A percentile compares a stretch with the other conserved stretches of the same genome.
phyloP scores from a whole-genome alignment of 805 yeast species.

The Starmera pachycereana region DNA sequence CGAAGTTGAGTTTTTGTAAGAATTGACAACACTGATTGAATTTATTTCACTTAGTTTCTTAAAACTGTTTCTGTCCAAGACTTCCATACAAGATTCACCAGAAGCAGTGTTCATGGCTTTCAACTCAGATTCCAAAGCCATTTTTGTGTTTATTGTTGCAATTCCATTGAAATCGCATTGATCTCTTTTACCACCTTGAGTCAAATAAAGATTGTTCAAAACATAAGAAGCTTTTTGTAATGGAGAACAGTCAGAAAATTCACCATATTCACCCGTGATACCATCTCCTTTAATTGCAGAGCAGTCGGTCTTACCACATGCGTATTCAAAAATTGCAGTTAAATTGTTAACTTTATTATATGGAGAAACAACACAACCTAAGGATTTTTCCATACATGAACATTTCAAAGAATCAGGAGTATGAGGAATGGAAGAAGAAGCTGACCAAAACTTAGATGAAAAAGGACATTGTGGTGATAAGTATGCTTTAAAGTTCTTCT shows the following conservation, averaged over 20 bases:
- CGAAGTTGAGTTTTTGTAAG: no score
- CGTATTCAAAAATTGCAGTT: slow-evolving; percentile 41
- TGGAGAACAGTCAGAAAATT: slow-evolving; percentile 54
- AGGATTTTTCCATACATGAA: slow-evolving; percentile 44
- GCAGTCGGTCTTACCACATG: slow-evolving; percentile 52
- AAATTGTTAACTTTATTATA: slow-evolving; percentile 38
- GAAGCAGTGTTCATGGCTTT: slow-evolving; percentile 1
- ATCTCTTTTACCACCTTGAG: slow-evolving; percentile 25
- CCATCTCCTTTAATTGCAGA: slow-evolving; percentile 51
- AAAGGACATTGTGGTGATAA: slow-evolving; percentile 39
- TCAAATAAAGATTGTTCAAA: slow-evolving; percentile 50
- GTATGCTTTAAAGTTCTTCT: slow-evolving; percentile 10
- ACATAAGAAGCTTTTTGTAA: slow-evolving; percentile 54
- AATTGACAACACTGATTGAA: background rate
- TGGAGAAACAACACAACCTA: slow-evolving; percentile 46
- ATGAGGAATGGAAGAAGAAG: slow-evolving; percentile 52
- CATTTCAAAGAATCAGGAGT: slow-evolving; percentile 55
- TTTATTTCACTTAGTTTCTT: background rate
- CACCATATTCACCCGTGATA: slow-evolving; percentile 49
- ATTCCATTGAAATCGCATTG: slow-evolving; percentile 19
- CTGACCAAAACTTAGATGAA: slow-evolving; percentile 44
- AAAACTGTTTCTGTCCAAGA: slow-evolving; percentile 5
- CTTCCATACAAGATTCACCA: slow-evolving; percentile 13
- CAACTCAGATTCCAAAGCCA: slow-evolving; percentile 5
- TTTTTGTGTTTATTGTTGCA: slow-evolving; percentile 8